A percentile compares a stretch with the other conserved stretches of the same genome.
Conservation (phyloP, 2,329 filamentous ascomycete genomes). For the Gnomoniopsis smithogilvyi region DNA sequence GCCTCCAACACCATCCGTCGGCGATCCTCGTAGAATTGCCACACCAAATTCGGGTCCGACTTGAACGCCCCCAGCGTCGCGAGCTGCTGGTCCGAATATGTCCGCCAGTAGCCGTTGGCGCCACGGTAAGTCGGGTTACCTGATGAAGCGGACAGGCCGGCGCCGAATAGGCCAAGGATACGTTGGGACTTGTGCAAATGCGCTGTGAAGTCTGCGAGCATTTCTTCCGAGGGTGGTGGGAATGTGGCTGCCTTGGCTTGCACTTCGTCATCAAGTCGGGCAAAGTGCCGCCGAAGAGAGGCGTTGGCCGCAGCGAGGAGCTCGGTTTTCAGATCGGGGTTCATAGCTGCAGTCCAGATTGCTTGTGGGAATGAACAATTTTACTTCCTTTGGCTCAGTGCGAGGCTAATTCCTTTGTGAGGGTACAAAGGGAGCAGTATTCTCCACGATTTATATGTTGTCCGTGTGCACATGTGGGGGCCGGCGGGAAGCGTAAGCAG, state of each 20-base stretch:
- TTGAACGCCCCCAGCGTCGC: background rate
- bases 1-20: background rate
- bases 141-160: background rate
- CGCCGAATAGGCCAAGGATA: background rate
- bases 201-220: background rate
- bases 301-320: constrained; percentile 1
- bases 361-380: too few species aligned
- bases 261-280: background rate
- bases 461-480: too few species aligned
- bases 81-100: background rate
- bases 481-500: background rate
- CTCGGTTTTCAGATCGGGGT: background rate
- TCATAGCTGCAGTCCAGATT: background rate
- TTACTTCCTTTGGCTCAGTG: too few species aligned
- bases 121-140: background rate
- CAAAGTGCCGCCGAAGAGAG: background rate
- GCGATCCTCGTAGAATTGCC: constrained; percentile 2
- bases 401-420: too few species aligned
- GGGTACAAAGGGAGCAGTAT: too few species aligned
- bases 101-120: background rate
- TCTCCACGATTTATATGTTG: too few species aligned
- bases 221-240: background rate
- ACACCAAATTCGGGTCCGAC: background rate
- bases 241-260: background rate
- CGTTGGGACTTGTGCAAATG: background rate